Evolutionary conservation across 495 filamentous ascomycete genomes (phyloP), one percentile per base, ranked within the genome.

Genomic region (Apodospora peruviana): DNA sequence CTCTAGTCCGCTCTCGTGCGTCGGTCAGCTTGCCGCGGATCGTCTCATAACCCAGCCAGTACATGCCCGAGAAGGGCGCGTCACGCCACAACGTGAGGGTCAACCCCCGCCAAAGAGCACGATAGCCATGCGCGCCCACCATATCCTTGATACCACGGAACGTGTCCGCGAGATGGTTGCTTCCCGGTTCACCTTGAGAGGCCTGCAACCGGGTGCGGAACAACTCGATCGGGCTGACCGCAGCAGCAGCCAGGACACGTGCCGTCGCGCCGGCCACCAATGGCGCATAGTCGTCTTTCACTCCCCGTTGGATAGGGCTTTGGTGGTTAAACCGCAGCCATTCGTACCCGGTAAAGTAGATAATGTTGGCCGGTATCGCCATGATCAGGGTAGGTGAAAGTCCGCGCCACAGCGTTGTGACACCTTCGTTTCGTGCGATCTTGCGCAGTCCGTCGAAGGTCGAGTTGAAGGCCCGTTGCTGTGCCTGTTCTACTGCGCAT

Each of bases 271-370:
- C 93, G 16, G 89, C 91, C 9, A 87, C 72, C 2, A 97, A 75
- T 1, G 93, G 90, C 2, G 85, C 81, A 62, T 86, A 91, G 9
- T 75, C 74, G 48, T 88, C 86, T 10, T 75, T 69, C 4, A 88
- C 59, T 21, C 71, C 43, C 24, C 69, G 71, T 40, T 75, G 73
- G 51, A 96, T 76, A 0, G 88, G 90, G 45, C 85, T 90, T 32
- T 66, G 64, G 1, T 74, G 70, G 59, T 85, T 86, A 19, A 70
- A 83, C 12, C 93, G 84, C 50, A 98, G 68, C 82, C 87, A 93
- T 59, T 98, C 93, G 64, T 98, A 98, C n/a, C 91, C 93, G 25
- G 93, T 91, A 58, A 96, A 96, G 68, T 98, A 98, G 50, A 98
- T 97, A 51, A 98, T 91, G 66, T 98, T 98, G 29, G 81, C 89